phyloP scores from a whole-genome alignment of 805 yeast species.

The Cyberlindnera sargentensis region DNA sequence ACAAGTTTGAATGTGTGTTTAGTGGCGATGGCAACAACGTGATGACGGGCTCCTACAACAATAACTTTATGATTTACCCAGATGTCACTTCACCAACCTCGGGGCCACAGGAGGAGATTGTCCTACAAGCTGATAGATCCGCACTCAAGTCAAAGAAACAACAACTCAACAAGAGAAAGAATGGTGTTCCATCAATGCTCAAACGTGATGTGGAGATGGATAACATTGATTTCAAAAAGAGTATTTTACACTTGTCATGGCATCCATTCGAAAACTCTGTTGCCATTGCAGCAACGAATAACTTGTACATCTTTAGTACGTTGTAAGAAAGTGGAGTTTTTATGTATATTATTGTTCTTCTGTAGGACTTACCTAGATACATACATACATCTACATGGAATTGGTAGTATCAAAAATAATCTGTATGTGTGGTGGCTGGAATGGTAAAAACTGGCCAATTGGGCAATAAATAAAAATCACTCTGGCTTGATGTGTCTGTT shows the following conservation, averaged over 20 bases:
- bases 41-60: slow-evolving; percentile 96
- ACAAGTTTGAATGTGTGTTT: slow-evolving; percentile 94
- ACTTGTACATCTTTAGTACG: slow-evolving; percentile 78
- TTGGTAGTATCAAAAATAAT: too few relatives aligned
- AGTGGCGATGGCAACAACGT: slow-evolving; percentile 87
- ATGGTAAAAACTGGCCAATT: too few relatives aligned
- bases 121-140: slow-evolving; percentile 94
- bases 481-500: slow-evolving; percentile 67
- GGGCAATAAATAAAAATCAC: background rate
- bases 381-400: too few relatives aligned
- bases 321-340: slow-evolving; percentile 30
- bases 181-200: slow-evolving; percentile 33
- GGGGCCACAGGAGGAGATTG: slow-evolving; percentile 44
- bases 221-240: slow-evolving; percentile 90
- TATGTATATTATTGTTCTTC: too few relatives aligned
- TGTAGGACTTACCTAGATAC: too few relatives aligned
- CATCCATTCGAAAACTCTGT: slow-evolving; percentile 95
- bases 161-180: slow-evolving; percentile 20
- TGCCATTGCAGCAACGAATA: slow-evolving; percentile 97
- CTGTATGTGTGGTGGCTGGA: too few relatives aligned
- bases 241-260: slow-evolving; percentile 94
- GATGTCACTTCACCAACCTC: slow-evolving; percentile 45
- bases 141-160: slow-evolving; percentile 80
- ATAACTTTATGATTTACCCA: slow-evolving; percentile 95
- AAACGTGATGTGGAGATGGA: slow-evolving; percentile 39